Conservation (phyloP, 2,329 filamentous ascomycete genomes). For the Alternaria angustiovoidea region DNA sequence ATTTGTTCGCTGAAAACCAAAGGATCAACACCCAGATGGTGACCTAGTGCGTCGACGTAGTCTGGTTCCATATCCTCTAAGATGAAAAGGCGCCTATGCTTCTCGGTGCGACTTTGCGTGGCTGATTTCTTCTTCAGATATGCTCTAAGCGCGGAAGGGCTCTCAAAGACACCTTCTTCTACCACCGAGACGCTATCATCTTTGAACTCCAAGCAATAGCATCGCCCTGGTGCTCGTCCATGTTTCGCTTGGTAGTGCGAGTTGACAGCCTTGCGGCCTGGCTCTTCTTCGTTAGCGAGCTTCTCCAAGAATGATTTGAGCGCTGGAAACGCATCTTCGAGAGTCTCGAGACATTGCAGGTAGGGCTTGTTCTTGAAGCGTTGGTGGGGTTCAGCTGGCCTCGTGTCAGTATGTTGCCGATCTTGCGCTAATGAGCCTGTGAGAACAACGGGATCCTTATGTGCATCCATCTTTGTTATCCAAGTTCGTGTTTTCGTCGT, state of each 20-base stretch:
- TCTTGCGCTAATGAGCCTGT: neutral
- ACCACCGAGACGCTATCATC: too few species aligned
- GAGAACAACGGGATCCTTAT: too few species aligned
- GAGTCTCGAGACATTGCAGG: conserved; percentile 1
- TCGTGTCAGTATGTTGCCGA: too few species aligned
- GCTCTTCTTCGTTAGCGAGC: conserved; percentile 3
- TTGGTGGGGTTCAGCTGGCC: neutral
- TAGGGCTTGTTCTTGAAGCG: conserved; percentile 1
- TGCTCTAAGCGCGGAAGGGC: neutral
- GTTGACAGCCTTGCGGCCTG: conserved; percentile 1
- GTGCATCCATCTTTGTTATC: too few species aligned
- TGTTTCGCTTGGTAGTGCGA: neutral
- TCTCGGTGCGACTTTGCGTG: neutral
- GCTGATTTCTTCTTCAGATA: neutral
- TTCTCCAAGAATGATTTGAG: conserved; percentile 12
- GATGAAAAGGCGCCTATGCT: conserved; percentile 24
- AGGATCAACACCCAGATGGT: conserved; percentile 26
- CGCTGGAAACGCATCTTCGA: conserved; percentile 3
- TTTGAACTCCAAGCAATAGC: neutral
- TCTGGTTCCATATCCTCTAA: conserved; percentile 31
- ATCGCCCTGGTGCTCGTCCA: neutral
- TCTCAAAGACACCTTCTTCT: neutral
- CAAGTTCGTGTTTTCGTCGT: neutral
- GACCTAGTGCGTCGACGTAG: conserved; percentile 27
- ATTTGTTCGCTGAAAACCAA: conserved; percentile 33